These are phyloP conservation scores for Quercus robur DNA, from an alignment of 306 rosid species.

Conservation along the genomic window DNA sequence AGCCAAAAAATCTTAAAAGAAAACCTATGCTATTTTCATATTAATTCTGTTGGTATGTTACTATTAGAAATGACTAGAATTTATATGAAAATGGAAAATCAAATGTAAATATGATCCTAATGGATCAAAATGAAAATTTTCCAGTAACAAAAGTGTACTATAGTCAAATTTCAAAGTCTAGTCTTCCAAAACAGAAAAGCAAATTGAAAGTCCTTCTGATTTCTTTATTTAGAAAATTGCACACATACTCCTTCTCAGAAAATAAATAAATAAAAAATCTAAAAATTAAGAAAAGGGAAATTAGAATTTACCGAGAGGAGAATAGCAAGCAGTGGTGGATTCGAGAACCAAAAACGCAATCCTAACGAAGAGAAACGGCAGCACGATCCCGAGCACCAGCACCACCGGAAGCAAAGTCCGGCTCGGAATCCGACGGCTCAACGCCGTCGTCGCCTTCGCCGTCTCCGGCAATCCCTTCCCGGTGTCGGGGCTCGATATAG, in stretches of 20 bases:
- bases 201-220: not conserved
- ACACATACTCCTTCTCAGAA: not conserved
- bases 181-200: no score
- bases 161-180: no score
- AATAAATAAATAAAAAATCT: not conserved
- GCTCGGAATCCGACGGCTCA: slow-evolving; percentile 53
- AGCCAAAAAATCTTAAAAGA: no score
- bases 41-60: no score
- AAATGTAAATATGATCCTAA: no score
- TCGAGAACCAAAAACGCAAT: slow-evolving; percentile 71
- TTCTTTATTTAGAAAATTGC: not conserved
- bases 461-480: slow-evolving; percentile 37
- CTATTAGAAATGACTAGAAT: no score
- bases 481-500: slow-evolving; percentile 49
- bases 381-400: slow-evolving; percentile 48
- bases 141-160: no score
- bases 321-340: slow-evolving; percentile 68
- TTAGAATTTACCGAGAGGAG: slow-evolving; percentile 43
- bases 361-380: slow-evolving; percentile 71
- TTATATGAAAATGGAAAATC: no score
- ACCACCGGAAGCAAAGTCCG: slow-evolving; percentile 52
- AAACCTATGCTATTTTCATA: no score
- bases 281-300: not conserved
- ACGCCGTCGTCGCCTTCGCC: slow-evolving; percentile 17
- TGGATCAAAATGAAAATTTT: no score